Base-by-base conservation (phyloP, 176 grass and related monocot genomes). In the Elaeis guineensis region DNA sequence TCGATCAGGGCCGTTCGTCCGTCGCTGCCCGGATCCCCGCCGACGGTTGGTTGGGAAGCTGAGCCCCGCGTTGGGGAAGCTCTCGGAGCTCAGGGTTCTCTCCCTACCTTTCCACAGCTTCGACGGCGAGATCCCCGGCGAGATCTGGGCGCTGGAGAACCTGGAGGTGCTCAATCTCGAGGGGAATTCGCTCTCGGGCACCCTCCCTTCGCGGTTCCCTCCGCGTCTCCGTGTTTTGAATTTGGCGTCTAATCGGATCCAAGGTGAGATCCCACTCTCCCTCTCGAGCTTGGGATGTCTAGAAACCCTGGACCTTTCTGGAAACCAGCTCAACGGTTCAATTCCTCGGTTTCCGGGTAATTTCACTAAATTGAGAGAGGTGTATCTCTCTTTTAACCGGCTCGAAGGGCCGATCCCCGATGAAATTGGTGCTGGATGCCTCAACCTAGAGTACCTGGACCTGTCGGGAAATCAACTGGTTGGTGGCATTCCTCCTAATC, bases 391-490 rank as follows among this genome's bases (percentile, higher is more conserved):
- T 26, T 80, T 72, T 69, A 96, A 96, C 39, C 83, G 73, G 52
- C 63, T 96, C 16, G 67, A 80, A 20, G 83, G 92, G 24, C 74
- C 83, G 51, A 96, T 96, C 65, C 91, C 91, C 3, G 75, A 77
- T 4, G 68, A 84, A 3, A 58, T 90, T 11, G 86, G 83, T 0
- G 63, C 17, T 28, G 24, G 72, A 1, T 88, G 91, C 78, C 75
- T 54, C 24, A 82, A 54, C 61, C 66, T 96, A 4, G 75, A 67
- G 59, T 59, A 74, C 64, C 69, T 96, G 62, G 92, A 96, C 64
- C 69, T 96, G 69, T 90, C 92, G 0, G 75, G 83, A 25, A 96
- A 96, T 77, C 64, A 82, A 0, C 77, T 96, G 32, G 86, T 86
- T 52, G 75, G 78, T 6, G 69, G 80, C 64, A 96, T 96, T 71